Evolutionary conservation across 2,329 filamentous ascomycete genomes (phyloP), one percentile per base, ranked within the genome.

Genomic region (Penicillium italicum): DNA sequence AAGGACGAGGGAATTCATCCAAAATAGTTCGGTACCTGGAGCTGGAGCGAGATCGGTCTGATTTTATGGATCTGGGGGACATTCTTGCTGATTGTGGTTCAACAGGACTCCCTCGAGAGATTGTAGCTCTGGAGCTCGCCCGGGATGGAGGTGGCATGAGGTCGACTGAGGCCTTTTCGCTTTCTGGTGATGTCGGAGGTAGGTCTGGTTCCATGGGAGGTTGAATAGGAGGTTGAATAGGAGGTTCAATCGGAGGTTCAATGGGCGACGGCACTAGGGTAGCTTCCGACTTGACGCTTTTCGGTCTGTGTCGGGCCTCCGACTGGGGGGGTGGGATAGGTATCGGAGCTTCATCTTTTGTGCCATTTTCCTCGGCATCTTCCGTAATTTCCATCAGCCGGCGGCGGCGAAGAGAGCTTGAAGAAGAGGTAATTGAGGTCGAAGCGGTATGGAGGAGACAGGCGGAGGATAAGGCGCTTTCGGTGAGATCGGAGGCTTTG

Each of bases 311-410:
- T 33, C 62, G 64, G 31, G 53, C 49, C 34, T 61, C 64, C 28
- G 57, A 60, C 38, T 56, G 53, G 41, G 66, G 53, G 28, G 64
- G 58, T 31, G 61, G 49, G 40, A 62, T 59, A 16, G 61, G 55
- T 56, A 69, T 70, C 7, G 66, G 60, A 2, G 82, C 85, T 66
- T 62, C 61, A 38, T 66, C 59, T 41, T 62, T 65, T 10, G 86
- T 80, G 52, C 84, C 78, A 66, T 85, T 87, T 66, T 96, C 91
- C 69, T 95, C 91, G 51, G 88, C 89, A 76, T 94, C 90, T 75
- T 97, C 94, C n/a, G 88, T 86, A 70, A 97, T 97, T 76, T 96
- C 93, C 77, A 93, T 88, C 65, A 97, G 78, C 62, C 90, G 86
- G 66, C 87, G 84, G 68, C 86, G 82, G 56, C 88, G 85, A 62